A percentile compares a stretch with the other conserved stretches of the same genome.
Conservation (phyloP, 139 green algal species). For the Chlamydomonas schloesseri region DNA sequence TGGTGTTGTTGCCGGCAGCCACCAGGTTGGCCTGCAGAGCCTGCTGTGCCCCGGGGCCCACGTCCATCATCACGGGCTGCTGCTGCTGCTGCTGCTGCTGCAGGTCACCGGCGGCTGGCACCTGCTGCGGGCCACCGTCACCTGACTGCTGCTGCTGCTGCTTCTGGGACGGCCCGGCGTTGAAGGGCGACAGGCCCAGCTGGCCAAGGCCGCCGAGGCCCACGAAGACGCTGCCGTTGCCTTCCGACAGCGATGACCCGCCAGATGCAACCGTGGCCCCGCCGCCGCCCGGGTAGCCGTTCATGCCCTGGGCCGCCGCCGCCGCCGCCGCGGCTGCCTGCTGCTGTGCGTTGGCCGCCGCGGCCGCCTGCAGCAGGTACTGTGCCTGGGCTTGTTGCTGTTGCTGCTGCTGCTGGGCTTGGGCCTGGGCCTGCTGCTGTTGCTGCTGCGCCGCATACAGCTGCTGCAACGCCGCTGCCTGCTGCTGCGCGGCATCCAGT, state of each 20-base stretch:
- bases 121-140: not conserved
- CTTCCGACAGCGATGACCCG: too few species aligned
- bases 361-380: not conserved
- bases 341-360: not conserved
- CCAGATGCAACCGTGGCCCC: too few species aligned
- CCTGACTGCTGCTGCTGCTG: not conserved
- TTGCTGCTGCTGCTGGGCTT: not conserved
- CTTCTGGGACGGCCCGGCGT: not conserved
- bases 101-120: not conserved
- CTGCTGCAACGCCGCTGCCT: not conserved
- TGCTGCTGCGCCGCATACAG: conserved; percentile 24
- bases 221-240: too few species aligned
- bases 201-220: not conserved
- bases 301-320: not conserved
- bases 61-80: not conserved
- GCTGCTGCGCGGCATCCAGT: not conserved
- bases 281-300: too few species aligned
- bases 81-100: not conserved
- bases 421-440: not conserved
- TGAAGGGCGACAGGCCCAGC: too few species aligned
- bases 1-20: not conserved
- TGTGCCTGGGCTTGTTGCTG: conserved; percentile 5
- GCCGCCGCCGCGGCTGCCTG: not conserved
- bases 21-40: not conserved
- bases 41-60: not conserved